A percentile compares a stretch with the other conserved stretches of the same genome.
Conservation (phyloP, 148 eudicot genomes). For the Agrostemma githago region DNA sequence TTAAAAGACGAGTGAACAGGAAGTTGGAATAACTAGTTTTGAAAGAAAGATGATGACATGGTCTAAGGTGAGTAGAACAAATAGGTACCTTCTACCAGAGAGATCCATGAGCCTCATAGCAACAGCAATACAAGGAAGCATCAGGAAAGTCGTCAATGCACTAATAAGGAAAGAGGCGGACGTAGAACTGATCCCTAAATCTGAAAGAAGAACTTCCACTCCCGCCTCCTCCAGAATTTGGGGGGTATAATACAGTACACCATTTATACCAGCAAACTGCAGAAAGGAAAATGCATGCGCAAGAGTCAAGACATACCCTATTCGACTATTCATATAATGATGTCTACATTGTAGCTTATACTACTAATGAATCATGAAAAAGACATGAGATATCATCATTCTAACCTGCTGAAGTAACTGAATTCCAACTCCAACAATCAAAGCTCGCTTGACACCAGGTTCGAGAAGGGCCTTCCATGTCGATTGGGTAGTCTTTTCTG, state of each 20-base stretch:
- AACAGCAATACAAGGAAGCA: conserved; percentile 69
- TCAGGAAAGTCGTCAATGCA: conserved; percentile 59
- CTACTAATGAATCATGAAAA: background rate
- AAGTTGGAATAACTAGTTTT: too few species aligned
- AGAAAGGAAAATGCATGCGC: conserved; percentile 1
- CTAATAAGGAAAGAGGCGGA: conserved; percentile 75
- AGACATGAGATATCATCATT: conserved; percentile 8
- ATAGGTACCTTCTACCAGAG: conserved; percentile 61
- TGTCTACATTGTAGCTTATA: background rate
- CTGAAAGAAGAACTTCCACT: conserved; percentile 56
- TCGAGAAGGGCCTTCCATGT: conserved; percentile 66
- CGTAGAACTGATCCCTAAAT: conserved; percentile 51
- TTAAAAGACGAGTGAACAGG: background rate
- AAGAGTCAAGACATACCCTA: background rate
- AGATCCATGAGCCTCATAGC: conserved; percentile 83
- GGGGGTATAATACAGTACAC: conserved; percentile 74
- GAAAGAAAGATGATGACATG: background rate
- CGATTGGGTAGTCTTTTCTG: conserved; percentile 39
- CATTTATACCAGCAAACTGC: conserved; percentile 80
- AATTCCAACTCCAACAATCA: conserved; percentile 72
- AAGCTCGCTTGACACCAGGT: conserved; percentile 68
- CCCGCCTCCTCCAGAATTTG: conserved; percentile 77
- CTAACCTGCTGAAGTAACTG: conserved; percentile 82
- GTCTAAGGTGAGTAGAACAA: background rate
- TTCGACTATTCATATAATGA: background rate